Conservation (phyloP, 352 stramenopile species). For the Phytophthora pistaciae region DNA sequence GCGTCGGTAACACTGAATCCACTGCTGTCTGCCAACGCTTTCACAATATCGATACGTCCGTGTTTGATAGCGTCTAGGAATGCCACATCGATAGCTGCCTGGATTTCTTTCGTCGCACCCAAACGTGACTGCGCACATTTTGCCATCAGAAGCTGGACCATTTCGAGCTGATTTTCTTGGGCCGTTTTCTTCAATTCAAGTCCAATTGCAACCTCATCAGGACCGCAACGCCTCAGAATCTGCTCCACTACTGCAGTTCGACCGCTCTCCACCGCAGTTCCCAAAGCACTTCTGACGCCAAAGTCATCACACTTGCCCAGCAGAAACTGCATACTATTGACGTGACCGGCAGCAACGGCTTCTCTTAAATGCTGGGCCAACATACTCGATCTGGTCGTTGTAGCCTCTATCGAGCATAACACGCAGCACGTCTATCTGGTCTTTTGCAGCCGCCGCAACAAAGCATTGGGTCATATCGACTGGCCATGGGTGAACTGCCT, state of each 20-base stretch:
- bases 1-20: not conserved
- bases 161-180: not conserved
- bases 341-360: not conserved
- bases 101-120: not conserved
- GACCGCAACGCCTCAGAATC: not conserved
- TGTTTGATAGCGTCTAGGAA: not conserved
- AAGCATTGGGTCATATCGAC: not conserved
- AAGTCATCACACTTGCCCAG: not conserved
- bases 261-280: not conserved
- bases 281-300: not conserved
- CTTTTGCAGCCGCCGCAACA: not conserved
- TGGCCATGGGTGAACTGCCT: not conserved
- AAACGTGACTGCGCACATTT: not conserved
- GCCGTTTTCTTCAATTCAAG: not conserved
- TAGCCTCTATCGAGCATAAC: not conserved
- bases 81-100: not conserved
- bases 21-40: not conserved
- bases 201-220: not conserved
- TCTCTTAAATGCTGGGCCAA: not conserved
- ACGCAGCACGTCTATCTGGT: not conserved
- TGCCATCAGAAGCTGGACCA: not conserved
- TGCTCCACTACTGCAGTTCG: not conserved
- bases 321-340: not conserved
- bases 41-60: not conserved
- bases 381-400: not conserved